phyloP scores from a whole-genome alignment of 2,329 filamentous ascomycete species.

The Canariomyces notabilis region DNA sequence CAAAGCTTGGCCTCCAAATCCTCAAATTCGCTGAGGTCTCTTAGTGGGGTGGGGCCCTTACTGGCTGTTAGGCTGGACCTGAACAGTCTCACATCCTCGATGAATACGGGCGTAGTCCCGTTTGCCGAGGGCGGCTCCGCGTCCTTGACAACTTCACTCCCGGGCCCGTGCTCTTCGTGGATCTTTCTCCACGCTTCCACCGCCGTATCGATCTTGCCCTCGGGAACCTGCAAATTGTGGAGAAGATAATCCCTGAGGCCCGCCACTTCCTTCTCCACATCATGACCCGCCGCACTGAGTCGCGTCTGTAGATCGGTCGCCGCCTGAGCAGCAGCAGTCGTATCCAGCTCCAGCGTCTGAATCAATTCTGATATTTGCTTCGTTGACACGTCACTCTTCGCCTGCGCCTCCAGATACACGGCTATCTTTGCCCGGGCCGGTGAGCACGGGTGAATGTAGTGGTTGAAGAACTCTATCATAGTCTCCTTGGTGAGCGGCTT shows the following conservation, averaged over 20 bases:
- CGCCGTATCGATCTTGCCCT: constrained; percentile 44
- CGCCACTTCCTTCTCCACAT: constrained; percentile 45
- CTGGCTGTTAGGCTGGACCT: constrained; percentile 72
- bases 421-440: constrained; percentile 72
- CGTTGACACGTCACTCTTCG: constrained; percentile 41
- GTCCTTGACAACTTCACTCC: constrained; percentile 22
- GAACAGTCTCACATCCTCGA: constrained; percentile 75
- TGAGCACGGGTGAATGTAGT: constrained; percentile 71
- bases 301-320: constrained; percentile 32
- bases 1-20: constrained; percentile 78
- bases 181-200: constrained; percentile 34
- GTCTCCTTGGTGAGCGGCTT: constrained; percentile 72
- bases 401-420: constrained; percentile 76
- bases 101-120: constrained; percentile 53
- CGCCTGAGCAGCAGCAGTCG: constrained; percentile 30
- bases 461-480: constrained; percentile 71
- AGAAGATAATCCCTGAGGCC: constrained; percentile 48
- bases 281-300: constrained; percentile 34
- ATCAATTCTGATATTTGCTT: constrained; percentile 40
- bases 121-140: constrained; percentile 36
- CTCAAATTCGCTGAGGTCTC: constrained; percentile 77
- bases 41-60: constrained; percentile 65
- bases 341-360: constrained; percentile 32
- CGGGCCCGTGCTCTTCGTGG: constrained; percentile 29
- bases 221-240: constrained; percentile 42